These are phyloP conservation scores for Limonium bicolor DNA, from an alignment of 148 eudicot species.

Conservation along the genomic window DNA sequence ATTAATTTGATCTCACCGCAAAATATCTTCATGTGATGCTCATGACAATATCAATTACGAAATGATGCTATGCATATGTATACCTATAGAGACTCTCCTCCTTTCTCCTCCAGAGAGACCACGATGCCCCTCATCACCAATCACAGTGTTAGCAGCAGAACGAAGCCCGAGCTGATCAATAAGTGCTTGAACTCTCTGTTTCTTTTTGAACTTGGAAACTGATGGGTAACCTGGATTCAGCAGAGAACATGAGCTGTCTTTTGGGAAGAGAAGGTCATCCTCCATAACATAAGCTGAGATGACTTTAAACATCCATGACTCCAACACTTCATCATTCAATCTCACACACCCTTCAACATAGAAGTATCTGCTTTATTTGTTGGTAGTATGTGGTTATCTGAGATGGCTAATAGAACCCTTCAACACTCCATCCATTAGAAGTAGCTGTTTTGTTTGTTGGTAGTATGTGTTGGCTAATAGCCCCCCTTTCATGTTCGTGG, in stretches of 20 bases:
- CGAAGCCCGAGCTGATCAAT: conserved; percentile 10
- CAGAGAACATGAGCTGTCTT: conserved; percentile 17
- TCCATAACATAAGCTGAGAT: conserved; percentile 19
- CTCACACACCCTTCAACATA: too few species aligned
- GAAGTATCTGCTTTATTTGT: too few species aligned
- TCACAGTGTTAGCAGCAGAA: conserved; percentile 6
- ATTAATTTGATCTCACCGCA: too few species aligned
- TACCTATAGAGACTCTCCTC: conserved; percentile 10
- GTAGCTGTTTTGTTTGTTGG: too few species aligned
- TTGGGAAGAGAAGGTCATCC: conserved; percentile 13
- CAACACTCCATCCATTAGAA: too few species aligned
- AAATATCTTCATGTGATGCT: too few species aligned
- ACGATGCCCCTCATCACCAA: conserved; percentile 10
- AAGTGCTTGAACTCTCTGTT: conserved; percentile 8
- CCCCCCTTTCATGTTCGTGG: too few species aligned
- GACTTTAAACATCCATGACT: conserved; percentile 5
- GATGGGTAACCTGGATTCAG: conserved; percentile 12
- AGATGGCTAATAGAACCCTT: too few species aligned
- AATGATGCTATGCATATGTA: too few species aligned
- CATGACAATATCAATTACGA: too few species aligned
- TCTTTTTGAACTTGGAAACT: conserved; percentile 7
- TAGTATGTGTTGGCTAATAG: too few species aligned
- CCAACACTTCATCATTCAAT: conserved; percentile 12
- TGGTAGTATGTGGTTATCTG: too few species aligned
- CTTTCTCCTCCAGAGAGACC: conserved; percentile 15